Conservation (phyloP, 1,139 yeast species). For the Diutina siamensis region DNA sequence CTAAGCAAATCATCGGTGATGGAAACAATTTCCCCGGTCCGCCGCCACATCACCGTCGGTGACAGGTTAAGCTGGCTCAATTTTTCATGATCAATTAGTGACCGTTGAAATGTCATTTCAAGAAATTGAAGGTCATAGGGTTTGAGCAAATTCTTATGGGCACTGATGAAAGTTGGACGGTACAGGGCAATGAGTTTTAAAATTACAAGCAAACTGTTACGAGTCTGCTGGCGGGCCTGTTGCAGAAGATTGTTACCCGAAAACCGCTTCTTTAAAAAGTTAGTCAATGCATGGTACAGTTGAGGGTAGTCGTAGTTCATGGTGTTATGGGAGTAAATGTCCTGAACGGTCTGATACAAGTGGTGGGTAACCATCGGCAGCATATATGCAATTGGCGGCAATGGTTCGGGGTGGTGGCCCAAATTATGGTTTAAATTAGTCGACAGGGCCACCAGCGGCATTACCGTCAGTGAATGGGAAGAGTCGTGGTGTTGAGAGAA, state of each 20-base stretch:
- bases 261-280: constrained; percentile 43
- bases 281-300: constrained; percentile 52
- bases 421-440: constrained; percentile 9
- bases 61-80: constrained; percentile 47
- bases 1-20: constrained; percentile 57
- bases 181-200: constrained; percentile 60
- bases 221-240: constrained; percentile 22
- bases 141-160: constrained; percentile 49
- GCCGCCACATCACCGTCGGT: constrained; percentile 68
- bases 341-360: constrained; percentile 51
- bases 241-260: constrained; percentile 23
- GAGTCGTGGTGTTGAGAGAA: background rate
- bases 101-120: constrained; percentile 59
- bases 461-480: background rate
- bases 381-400: constrained; percentile 22
- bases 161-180: constrained; percentile 63
- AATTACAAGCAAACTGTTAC: constrained; percentile 39
- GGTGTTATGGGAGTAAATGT: constrained; percentile 44
- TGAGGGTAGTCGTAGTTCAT: constrained; percentile 56
- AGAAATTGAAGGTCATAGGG: constrained; percentile 57
- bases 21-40: constrained; percentile 68
- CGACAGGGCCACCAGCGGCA: constrained; percentile 7
- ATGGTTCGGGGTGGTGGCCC: constrained; percentile 8
- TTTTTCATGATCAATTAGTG: constrained; percentile 53
- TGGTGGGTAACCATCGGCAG: constrained; percentile 51